Evolutionary conservation across 768 basidiomycete genomes (phyloP).

Genomic region (Suillus occidentalis): DNA sequence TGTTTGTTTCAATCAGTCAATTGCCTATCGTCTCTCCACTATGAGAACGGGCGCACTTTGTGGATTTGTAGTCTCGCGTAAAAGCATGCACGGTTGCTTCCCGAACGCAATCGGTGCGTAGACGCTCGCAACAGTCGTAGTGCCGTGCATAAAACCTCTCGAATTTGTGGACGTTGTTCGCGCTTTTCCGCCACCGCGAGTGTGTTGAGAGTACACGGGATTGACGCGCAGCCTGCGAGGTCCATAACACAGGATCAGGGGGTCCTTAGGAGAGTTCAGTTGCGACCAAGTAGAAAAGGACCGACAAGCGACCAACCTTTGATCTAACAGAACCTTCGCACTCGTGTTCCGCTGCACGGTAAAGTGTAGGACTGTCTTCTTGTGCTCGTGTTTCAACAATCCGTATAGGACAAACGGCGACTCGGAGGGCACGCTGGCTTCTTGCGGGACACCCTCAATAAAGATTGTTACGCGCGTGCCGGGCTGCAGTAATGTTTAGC

Average conservation of each 20-base stretch:
- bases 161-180: slow-evolving; percentile 97
- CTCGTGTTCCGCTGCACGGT: slow-evolving; percentile 95
- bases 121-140: slow-evolving; percentile 78
- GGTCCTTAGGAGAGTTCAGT: slow-evolving; percentile 55
- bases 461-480: slow-evolving; percentile 79
- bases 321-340: slow-evolving; percentile 86
- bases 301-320: slow-evolving; percentile 53
- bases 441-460: slow-evolving; percentile 72
- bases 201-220: slow-evolving; percentile 91
- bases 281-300: background rate
- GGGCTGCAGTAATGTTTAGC: slow-evolving; percentile 45
- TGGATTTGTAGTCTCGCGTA: slow-evolving; percentile 65
- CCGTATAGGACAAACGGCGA: slow-evolving; percentile 72
- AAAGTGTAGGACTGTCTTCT: slow-evolving; percentile 89
- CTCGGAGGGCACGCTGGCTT: slow-evolving; percentile 39
- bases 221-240: slow-evolving; percentile 82
- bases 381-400: slow-evolving; percentile 93
- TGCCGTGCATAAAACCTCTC: slow-evolving; percentile 86
- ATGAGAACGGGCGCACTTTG: slow-evolving; percentile 51
- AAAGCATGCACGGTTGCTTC: slow-evolving; percentile 67
- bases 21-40: slow-evolving; percentile 1
- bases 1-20: slow-evolving; percentile 25
- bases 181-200: slow-evolving; percentile 83
- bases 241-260: slow-evolving; percentile 85
- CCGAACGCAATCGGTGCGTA: slow-evolving; percentile 92